These are phyloP conservation scores for Ampelocalamus luodianensis DNA, from an alignment of 176 grass and related monocot species.

Conservation along the genomic window DNA sequence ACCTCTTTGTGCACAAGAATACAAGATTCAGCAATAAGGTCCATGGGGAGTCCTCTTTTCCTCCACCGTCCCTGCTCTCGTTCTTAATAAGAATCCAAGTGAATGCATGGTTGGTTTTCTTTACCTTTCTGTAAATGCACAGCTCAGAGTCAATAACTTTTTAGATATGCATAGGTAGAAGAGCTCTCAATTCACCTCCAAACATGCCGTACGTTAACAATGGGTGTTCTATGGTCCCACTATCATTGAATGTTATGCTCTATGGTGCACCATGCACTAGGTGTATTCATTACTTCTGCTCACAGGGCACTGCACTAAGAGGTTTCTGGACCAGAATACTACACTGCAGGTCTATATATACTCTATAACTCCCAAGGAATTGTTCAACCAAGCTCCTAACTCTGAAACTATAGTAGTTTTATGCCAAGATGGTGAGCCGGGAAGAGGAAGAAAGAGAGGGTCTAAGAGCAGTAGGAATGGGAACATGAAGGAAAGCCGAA, in stretches of 20 bases:
- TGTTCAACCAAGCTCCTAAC: not conserved
- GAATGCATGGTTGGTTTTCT: not conserved
- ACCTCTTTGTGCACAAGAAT: not conserved
- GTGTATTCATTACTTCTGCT: not conserved
- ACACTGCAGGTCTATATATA: slow-evolving; percentile 11
- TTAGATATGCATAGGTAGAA: not conserved
- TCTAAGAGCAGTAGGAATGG: slow-evolving; percentile 27
- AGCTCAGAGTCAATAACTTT: not conserved
- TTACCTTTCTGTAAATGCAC: not conserved
- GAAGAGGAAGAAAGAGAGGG: slow-evolving; percentile 25
- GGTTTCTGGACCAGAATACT: not conserved
- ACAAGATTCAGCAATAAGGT: not conserved
- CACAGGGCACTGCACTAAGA: not conserved
- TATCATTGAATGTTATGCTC: not conserved
- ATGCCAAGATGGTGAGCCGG: not conserved
- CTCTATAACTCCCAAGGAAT: not conserved
- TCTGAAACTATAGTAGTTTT: slow-evolving; percentile 1
- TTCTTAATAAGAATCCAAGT: not conserved
- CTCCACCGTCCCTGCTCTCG: not conserved
- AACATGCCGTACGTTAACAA: not conserved
- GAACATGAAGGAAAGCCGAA: slow-evolving; percentile 19
- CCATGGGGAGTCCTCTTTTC: not conserved
- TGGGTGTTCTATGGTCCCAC: not conserved
- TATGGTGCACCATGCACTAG: not conserved
- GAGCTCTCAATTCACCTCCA: not conserved